These are phyloP conservation scores for Pleomassaria siparia DNA, from an alignment of 2,329 filamentous ascomycete genomes.

Conservation along the genomic window DNA sequence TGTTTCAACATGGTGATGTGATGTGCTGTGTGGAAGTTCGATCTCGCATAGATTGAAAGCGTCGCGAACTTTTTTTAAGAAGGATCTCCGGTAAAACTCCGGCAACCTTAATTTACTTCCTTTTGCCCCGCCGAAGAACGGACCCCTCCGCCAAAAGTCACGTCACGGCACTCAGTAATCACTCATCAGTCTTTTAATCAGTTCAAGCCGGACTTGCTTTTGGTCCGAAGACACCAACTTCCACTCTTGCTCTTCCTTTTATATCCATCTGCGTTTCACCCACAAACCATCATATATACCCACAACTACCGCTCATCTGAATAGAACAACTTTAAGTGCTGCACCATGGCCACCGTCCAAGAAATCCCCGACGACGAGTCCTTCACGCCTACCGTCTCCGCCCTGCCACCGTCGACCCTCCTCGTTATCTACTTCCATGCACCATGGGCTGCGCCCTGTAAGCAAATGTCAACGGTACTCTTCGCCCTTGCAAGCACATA, in stretches of 20 bases:
- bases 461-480: constrained; percentile 88
- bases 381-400: constrained; percentile 70
- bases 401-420: constrained; percentile 70
- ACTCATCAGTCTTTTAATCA: constrained; percentile 24
- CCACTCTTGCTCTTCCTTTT: background rate
- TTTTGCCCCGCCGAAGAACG: too few species aligned
- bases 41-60: constrained; percentile 23
- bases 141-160: too few species aligned
- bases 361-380: constrained; percentile 74
- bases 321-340: too few species aligned
- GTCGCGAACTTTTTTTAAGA: constrained; percentile 12
- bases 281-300: background rate
- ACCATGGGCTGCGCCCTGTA: constrained; percentile 93
- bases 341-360: constrained; percentile 59
- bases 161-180: constrained; percentile 22
- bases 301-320: constrained; percentile 5
- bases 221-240: too few species aligned
- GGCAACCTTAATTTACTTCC: too few species aligned
- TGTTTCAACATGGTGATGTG: constrained; percentile 7
- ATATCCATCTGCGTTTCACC: background rate
- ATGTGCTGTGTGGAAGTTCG: constrained; percentile 10
- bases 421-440: constrained; percentile 93
- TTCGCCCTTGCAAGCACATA: constrained; percentile 84
- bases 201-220: constrained; percentile 9
- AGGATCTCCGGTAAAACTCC: constrained; percentile 10